phyloP scores from a whole-genome alignment of 441 rosid genomes.

The Gossypium gossypioides region DNA sequence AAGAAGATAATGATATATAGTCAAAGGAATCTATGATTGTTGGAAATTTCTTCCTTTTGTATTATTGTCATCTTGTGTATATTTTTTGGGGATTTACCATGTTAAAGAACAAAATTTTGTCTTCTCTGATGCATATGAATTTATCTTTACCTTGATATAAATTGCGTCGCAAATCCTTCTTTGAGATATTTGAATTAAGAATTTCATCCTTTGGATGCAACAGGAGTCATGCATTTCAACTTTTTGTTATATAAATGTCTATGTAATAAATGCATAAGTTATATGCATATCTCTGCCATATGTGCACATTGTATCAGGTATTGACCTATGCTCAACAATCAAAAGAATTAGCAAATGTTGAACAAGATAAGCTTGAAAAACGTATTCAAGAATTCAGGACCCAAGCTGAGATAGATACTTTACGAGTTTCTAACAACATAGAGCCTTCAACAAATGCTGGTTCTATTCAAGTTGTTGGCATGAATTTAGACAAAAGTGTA shows the following conservation, averaged over 20 bases:
- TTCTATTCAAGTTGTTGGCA: constrained; percentile 32
- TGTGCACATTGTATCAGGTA: constrained; percentile 27
- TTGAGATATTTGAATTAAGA: background rate
- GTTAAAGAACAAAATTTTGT: background rate
- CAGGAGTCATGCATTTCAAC: background rate
- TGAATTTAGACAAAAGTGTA: constrained; percentile 38
- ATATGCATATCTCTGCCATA: background rate
- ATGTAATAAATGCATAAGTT: background rate
- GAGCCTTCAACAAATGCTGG: constrained; percentile 38
- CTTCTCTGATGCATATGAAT: background rate
- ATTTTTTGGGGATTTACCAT: background rate
- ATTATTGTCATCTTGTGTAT: background rate
- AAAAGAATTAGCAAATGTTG: constrained; percentile 65
- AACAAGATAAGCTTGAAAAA: constrained; percentile 72
- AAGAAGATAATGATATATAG: background rate
- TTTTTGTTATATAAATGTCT: background rate
- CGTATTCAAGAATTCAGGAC: constrained; percentile 91
- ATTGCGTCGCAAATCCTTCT: background rate
- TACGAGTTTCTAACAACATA: constrained; percentile 33
- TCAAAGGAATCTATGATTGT: background rate
- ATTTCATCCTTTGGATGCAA: background rate
- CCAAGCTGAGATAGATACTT: constrained; percentile 58
- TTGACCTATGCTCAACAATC: constrained; percentile 83
- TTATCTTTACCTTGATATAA: background rate
- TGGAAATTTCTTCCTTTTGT: background rate